Conservation (phyloP, 1,284 basidiomycete species). For the Cutaneotrichosporon daszewskae region DNA sequence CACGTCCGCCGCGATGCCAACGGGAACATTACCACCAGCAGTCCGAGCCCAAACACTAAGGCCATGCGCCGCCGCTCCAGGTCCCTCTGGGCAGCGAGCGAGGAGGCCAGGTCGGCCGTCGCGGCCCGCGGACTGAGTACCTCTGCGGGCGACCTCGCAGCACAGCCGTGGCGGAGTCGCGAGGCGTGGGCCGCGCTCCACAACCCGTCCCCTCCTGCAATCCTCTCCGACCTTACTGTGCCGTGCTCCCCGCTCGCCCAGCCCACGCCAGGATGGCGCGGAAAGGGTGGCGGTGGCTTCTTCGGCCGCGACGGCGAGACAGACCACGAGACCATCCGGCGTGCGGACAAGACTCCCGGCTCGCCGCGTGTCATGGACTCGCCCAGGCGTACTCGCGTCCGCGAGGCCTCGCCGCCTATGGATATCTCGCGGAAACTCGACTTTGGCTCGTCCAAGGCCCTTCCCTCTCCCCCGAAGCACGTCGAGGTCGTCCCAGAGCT, state of each 20-base stretch:
- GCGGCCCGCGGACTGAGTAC: too few species aligned
- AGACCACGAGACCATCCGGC: slow-evolving; percentile 4
- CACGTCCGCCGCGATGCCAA: slow-evolving; percentile 9
- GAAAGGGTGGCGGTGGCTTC: slow-evolving; percentile 14
- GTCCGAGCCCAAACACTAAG: not conserved
- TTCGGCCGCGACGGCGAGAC: slow-evolving; percentile 8
- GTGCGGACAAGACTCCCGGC: too few species aligned
- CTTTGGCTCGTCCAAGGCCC: slow-evolving; percentile 1
- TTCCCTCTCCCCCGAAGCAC: too few species aligned
- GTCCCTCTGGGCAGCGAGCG: slow-evolving; percentile 7
- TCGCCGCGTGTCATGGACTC: not conserved
- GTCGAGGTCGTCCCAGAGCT: too few species aligned
- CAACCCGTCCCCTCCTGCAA: not conserved
- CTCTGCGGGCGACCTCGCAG: not conserved
- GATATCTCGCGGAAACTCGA: not conserved
- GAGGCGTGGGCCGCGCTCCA: slow-evolving; percentile 34
- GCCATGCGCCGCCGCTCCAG: slow-evolving; percentile 5
- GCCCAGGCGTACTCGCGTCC: not conserved
- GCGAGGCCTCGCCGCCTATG: not conserved
- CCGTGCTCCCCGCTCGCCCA: slow-evolving; percentile 7
- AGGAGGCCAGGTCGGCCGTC: slow-evolving; percentile 5
- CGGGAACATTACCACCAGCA: not conserved
- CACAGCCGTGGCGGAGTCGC: slow-evolving; percentile 36
- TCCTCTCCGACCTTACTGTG: slow-evolving; percentile 8
- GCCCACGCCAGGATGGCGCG: slow-evolving; percentile 13